These are phyloP conservation scores for Chlorencoelia australis DNA, from an alignment of 2,329 filamentous ascomycete genomes.

Conservation along the genomic window DNA sequence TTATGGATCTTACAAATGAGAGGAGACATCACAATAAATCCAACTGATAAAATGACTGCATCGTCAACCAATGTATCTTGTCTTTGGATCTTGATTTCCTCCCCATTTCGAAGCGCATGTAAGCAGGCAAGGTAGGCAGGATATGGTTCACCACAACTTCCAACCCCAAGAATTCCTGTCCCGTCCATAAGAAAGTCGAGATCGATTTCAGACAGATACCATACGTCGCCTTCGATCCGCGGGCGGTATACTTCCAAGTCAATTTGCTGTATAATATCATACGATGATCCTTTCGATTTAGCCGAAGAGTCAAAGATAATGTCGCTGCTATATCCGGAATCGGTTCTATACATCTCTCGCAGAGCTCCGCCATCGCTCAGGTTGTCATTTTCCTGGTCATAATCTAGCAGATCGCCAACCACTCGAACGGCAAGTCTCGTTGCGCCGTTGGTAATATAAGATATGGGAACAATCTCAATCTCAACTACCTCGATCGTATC, in stretches of 20 bases:
- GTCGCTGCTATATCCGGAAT: slow-evolving; percentile 2
- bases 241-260: slow-evolving; percentile 31
- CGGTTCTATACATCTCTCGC: not conserved
- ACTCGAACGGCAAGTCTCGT: slow-evolving; percentile 22
- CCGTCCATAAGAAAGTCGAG: slow-evolving; percentile 46
- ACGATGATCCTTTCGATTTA: slow-evolving; percentile 17
- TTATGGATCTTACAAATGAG: not conserved
- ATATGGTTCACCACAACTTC: slow-evolving; percentile 43
- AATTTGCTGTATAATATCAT: slow-evolving; percentile 16
- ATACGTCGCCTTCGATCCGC: slow-evolving; percentile 38
- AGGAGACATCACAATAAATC: slow-evolving; percentile 20
- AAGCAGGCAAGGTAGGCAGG: slow-evolving; percentile 37
- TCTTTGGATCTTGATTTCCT: slow-evolving; percentile 18
- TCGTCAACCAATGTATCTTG: slow-evolving; percentile 24
- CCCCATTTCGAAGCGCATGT: slow-evolving; percentile 17
- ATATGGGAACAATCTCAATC: slow-evolving; percentile 22
- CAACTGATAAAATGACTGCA: slow-evolving; percentile 19
- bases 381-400: slow-evolving; percentile 10
- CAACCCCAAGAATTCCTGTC: slow-evolving; percentile 51
- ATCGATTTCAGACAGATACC: slow-evolving; percentile 49
- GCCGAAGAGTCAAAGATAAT: not conserved
- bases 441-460: slow-evolving; percentile 24
- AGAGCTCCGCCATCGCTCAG: not conserved
- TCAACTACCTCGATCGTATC: slow-evolving; percentile 23
- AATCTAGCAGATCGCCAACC: slow-evolving; percentile 20